phyloP scores from a whole-genome alignment of 2,329 filamentous ascomycete genomes.

The Phaeosphaeriaceae sp. region DNA sequence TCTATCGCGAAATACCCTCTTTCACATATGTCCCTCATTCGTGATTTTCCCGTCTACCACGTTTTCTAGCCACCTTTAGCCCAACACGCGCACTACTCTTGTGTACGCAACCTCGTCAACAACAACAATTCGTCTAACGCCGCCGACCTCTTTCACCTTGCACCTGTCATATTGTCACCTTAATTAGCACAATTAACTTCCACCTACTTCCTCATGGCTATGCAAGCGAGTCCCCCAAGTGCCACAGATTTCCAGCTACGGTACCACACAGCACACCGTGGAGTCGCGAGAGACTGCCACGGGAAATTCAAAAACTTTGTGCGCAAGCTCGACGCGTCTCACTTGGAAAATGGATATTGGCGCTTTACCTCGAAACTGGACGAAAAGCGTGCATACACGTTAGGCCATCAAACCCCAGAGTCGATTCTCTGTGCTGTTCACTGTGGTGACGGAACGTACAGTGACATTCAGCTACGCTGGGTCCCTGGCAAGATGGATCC shows the following conservation, averaged over 20 bases:
- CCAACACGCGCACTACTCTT: background rate
- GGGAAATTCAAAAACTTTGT: conserved; percentile 20
- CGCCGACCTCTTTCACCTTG: too few relatives aligned
- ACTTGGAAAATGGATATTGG: conserved; percentile 21
- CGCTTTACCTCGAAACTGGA: conserved; percentile 18
- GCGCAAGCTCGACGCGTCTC: conserved; percentile 2
- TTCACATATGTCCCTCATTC: background rate
- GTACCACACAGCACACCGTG: conserved; percentile 11
- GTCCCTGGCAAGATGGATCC: conserved; percentile 15
- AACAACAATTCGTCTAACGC: background rate
- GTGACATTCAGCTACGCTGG: conserved; percentile 25
- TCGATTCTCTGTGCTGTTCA: conserved; percentile 20
- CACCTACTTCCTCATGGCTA: background rate
- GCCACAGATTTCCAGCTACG: background rate
- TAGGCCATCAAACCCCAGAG: conserved; percentile 22
- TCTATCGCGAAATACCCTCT: background rate
- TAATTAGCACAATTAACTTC: background rate
- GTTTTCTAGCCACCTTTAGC: background rate
- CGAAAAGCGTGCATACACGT: conserved; percentile 16
- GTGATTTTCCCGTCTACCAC: background rate
- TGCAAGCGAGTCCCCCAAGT: background rate
- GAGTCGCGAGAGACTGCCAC: background rate
- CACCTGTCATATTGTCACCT: background rate
- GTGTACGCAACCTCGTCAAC: background rate
- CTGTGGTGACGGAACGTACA: conserved; percentile 6